phyloP scores from a whole-genome alignment of 768 basidiomycete species.

The Lentinula raphanica region DNA sequence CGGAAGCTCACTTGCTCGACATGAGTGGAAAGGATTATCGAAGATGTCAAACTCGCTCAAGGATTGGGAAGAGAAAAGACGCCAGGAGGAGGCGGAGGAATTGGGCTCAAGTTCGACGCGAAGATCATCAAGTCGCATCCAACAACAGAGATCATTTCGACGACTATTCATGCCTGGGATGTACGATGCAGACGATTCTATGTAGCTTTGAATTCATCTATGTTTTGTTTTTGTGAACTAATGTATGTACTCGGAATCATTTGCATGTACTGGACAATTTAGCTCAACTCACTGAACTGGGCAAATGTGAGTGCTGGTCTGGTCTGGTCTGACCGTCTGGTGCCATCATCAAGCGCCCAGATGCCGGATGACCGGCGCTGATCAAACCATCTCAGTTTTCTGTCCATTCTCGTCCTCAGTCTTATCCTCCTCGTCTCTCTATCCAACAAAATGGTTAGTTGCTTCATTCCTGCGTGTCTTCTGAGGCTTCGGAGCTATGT shows the following conservation, averaged over 20 bases:
- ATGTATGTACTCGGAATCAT: neutral
- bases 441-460: conserved; percentile 1
- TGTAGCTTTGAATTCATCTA: neutral
- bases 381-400: neutral
- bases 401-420: neutral
- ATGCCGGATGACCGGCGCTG: neutral
- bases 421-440: neutral
- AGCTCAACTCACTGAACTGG: neutral
- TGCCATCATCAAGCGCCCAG: neutral
- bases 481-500: neutral
- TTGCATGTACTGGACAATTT: neutral
- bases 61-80: conserved; percentile 63
- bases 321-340: too few relatives aligned
- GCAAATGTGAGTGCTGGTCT: too few relatives aligned
- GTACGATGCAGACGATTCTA: conserved; percentile 13
- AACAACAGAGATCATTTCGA: neutral
- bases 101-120: conserved; percentile 21
- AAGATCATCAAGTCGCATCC: neutral
- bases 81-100: conserved; percentile 18
- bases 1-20: conserved; percentile 80
- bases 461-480: neutral
- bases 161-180: conserved; percentile 14
- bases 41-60: conserved; percentile 65
- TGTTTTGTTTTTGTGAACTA: neutral
- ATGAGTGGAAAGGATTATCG: conserved; percentile 92